Evolutionary conservation across 1,284 basidiomycete genomes (phyloP).

Genomic region (Heliocybe sulcata): DNA sequence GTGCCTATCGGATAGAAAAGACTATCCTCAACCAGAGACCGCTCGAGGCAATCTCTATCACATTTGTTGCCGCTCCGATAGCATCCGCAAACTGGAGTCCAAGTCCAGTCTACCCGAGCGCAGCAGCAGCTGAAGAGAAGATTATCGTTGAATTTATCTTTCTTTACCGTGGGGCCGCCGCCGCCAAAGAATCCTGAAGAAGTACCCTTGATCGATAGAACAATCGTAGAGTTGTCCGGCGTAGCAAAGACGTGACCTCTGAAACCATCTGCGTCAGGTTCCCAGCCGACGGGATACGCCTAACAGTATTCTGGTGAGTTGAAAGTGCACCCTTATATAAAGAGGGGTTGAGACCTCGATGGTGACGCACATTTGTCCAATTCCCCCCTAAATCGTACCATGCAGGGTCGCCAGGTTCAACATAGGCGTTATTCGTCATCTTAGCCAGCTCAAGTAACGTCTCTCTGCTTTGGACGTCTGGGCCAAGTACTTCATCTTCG

Average conservation of each 20-base stretch:
- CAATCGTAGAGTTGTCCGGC: constrained; percentile 77
- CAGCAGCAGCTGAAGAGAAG: constrained; percentile 98
- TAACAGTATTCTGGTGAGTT: constrained; percentile 19
- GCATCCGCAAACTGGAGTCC: constrained; percentile 94
- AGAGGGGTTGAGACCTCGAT: neutral
- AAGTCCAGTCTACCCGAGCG: constrained; percentile 89
- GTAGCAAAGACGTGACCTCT: constrained; percentile 89
- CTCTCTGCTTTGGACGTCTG: constrained; percentile 72
- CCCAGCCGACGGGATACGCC: constrained; percentile 91
- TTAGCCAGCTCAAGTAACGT: constrained; percentile 83
- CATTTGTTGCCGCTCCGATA: constrained; percentile 81
- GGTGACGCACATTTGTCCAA: constrained; percentile 55
- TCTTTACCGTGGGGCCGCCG: constrained; percentile 81
- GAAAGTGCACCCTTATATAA: neutral
- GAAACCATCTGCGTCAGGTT: constrained; percentile 80
- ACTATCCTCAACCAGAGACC: constrained; percentile 74
- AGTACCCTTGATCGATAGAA: constrained; percentile 93
- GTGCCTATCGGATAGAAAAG: constrained; percentile 87
- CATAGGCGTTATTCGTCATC: constrained; percentile 93
- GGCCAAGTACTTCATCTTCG: constrained; percentile 50
- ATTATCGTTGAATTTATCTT: constrained; percentile 95
- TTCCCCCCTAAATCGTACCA: constrained; percentile 75
- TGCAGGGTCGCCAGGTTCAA: constrained; percentile 44
- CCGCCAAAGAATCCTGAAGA: constrained; percentile 75
- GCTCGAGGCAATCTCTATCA: constrained; percentile 76